These are phyloP conservation scores for Metschnikowia henanensis DNA, from an alignment of 805 yeast genomes.

Conservation along the genomic window DNA sequence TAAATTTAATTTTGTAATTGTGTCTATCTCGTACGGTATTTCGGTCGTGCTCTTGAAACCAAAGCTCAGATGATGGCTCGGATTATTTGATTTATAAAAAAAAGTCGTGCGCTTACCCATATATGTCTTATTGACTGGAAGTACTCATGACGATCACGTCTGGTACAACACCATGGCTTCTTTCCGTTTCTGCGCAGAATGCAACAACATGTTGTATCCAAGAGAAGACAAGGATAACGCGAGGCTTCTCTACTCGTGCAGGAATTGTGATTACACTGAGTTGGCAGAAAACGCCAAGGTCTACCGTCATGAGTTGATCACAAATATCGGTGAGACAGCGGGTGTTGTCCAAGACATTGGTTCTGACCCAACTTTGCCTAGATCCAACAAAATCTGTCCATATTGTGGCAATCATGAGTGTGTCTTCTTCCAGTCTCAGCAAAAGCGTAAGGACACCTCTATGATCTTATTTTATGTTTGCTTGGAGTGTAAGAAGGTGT, in stretches of 20 bases:
- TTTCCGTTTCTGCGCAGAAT: conserved; percentile 93
- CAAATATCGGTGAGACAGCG: conserved; percentile 93
- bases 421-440: conserved; percentile 97
- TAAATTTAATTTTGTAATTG: too few relatives aligned
- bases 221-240: conserved; percentile 85
- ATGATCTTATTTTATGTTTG: conserved; percentile 96
- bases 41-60: not conserved
- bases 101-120: conserved; percentile 5
- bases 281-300: conserved; percentile 86
- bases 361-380: conserved; percentile 95
- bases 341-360: conserved; percentile 97
- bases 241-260: conserved; percentile 82
- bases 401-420: conserved; percentile 84
- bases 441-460: conserved; percentile 90
- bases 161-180: conserved; percentile 62
- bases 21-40: too few relatives aligned
- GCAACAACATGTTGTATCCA: conserved; percentile 98
- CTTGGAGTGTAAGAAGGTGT: conserved; percentile 78
- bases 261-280: conserved; percentile 93
- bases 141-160: not conserved
- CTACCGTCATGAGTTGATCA: conserved; percentile 87
- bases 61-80: too few relatives aligned
- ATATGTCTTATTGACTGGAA: too few relatives aligned
- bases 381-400: conserved; percentile 93
- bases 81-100: not conserved